Conservation (phyloP, 768 basidiomycete genomes). For the Hericium coralloides region DNA sequence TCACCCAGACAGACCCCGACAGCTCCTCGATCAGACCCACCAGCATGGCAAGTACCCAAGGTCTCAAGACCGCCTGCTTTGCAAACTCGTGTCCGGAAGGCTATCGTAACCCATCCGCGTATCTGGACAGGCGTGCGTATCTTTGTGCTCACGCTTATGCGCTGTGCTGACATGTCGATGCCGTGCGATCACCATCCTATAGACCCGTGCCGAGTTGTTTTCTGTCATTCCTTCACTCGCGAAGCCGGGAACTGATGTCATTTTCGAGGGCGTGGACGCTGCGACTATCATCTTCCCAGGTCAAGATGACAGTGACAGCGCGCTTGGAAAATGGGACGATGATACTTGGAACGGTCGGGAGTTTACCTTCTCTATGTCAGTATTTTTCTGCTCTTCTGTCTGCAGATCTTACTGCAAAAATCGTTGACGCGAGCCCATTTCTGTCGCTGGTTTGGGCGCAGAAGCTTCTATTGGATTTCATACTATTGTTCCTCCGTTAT, state of each 20-base stretch:
- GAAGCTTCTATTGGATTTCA: too few species aligned
- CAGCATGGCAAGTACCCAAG: too few species aligned
- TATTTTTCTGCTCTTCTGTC: background rate
- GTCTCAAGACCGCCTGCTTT: too few species aligned
- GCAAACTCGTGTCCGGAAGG: background rate
- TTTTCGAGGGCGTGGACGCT: background rate
- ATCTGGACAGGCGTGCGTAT: background rate
- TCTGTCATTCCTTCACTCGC: background rate
- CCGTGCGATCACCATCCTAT: background rate
- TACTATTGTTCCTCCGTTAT: background rate
- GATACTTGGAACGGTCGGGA: conserved; percentile 8
- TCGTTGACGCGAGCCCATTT: too few species aligned
- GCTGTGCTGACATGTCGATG: background rate
- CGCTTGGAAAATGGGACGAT: conserved; percentile 8
- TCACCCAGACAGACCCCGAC: too few species aligned
- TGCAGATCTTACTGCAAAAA: too few species aligned
- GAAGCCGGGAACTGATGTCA: background rate
- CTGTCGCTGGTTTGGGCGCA: too few species aligned
- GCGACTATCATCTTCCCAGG: background rate
- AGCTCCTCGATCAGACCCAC: too few species aligned
- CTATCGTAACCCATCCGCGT: background rate
- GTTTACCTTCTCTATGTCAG: conserved; percentile 9
- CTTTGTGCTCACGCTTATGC: background rate
- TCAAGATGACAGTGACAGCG: background rate
- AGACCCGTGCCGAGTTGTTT: background rate